Percentiles rank a stretch among this genome's conserved stretches.
Conservation (phyloP, 2,329 filamentous ascomycete species). For the Ophiocordyceps camponoti-rufipedis region DNA sequence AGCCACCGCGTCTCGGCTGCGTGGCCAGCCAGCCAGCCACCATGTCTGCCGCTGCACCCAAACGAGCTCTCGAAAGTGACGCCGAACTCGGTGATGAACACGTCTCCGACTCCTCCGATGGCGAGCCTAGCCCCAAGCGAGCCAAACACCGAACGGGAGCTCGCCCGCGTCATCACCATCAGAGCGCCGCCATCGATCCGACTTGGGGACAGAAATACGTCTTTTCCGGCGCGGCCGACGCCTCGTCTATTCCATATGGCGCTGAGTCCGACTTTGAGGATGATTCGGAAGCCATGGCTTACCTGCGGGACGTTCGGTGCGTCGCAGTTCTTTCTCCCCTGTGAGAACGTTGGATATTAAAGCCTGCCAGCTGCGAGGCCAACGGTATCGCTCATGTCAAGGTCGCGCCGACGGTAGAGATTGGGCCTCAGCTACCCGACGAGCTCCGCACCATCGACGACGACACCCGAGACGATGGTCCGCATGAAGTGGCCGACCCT, state of each 20-base stretch:
- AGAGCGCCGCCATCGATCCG: conserved; percentile 34
- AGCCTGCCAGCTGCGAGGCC: conserved; percentile 52
- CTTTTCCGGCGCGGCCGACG: conserved; percentile 42
- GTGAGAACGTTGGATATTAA: neutral
- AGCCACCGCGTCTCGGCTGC: neutral
- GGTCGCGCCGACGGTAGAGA: conserved; percentile 37
- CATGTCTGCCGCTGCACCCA: conserved; percentile 11
- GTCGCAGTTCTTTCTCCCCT: conserved; percentile 5
- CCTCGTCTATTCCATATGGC: conserved; percentile 24
- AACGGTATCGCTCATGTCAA: conserved; percentile 53
- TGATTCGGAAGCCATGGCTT: conserved; percentile 48
- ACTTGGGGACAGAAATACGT: conserved; percentile 56
- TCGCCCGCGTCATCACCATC: conserved; percentile 20
- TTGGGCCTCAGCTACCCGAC: conserved; percentile 30
- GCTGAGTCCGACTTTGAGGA: conserved; percentile 50
- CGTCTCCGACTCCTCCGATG: conserved; percentile 4
- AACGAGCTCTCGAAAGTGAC: neutral
- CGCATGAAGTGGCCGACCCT: conserved; percentile 19
- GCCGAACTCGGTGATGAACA: neutral
- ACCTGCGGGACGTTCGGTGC: conserved; percentile 55
- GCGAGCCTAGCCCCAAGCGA: conserved; percentile 11
- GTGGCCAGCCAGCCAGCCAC: neutral
- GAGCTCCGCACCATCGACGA: conserved; percentile 14
- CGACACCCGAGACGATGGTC: conserved; percentile 14
- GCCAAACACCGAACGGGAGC: conserved; percentile 7